These are phyloP conservation scores for Microcos paniculata DNA, from an alignment of 345 rosid species.

Conservation along the genomic window DNA sequence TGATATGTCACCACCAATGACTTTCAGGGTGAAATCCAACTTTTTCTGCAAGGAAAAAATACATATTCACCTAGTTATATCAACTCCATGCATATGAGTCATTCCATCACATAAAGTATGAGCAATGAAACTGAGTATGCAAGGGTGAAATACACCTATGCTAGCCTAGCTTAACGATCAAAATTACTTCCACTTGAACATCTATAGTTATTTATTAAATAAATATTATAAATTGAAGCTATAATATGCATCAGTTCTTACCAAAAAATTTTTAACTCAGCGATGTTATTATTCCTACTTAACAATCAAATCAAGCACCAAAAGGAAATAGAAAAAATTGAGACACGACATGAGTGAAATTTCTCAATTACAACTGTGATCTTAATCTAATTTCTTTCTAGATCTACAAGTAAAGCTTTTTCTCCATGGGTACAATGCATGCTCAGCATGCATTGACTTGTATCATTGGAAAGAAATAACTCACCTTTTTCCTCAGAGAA, in stretches of 20 bases:
- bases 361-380: neutral
- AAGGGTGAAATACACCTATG: neutral
- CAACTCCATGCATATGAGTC: neutral
- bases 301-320: constrained; percentile 3
- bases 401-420: neutral
- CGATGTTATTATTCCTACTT: neutral
- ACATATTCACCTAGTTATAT: neutral
- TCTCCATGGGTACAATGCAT: neutral
- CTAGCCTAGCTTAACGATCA: neutral
- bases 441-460: constrained; percentile 11
- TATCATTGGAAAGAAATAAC: constrained; percentile 14
- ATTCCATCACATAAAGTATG: neutral
- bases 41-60: constrained; percentile 72
- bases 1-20: constrained; percentile 92
- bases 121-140: neutral
- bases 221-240: neutral
- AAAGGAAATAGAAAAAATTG: neutral
- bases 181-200: neutral
- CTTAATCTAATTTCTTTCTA: neutral
- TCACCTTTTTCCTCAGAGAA: constrained; percentile 90
- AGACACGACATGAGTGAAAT: neutral
- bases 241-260: neutral
- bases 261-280: neutral
- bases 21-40: constrained; percentile 85
- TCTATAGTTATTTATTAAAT: too few relatives aligned